These are phyloP conservation scores for Kwoniella sp. DNA, from an alignment of 768 basidiomycete genomes.

Conservation along the genomic window DNA sequence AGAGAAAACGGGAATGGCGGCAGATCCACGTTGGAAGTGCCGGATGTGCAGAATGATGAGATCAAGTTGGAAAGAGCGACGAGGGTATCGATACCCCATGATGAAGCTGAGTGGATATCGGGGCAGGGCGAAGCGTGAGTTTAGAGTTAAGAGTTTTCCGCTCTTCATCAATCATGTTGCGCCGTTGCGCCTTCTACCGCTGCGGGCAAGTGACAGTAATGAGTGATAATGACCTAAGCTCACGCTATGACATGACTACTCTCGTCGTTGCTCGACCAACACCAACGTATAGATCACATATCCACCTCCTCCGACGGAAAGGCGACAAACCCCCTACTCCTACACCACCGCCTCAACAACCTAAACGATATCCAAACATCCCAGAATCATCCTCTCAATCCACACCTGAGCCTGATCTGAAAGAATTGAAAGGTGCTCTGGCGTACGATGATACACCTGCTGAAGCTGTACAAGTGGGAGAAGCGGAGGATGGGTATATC, in stretches of 20 bases:
- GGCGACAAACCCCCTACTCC: not conserved
- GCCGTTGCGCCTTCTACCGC: not conserved
- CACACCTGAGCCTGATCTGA: not conserved
- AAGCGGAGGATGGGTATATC: constrained; percentile 8
- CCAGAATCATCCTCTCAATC: not conserved
- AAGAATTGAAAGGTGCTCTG: not conserved
- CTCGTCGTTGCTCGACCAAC: too few species aligned
- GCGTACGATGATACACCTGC: constrained; percentile 4
- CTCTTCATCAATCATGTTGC: too few species aligned
- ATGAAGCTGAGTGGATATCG: constrained; percentile 13
- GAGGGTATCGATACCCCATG: constrained; percentile 8
- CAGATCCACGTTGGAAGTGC: not conserved
- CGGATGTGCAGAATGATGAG: not conserved
- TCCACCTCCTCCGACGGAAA: constrained; percentile 10
- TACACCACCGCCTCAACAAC: not conserved
- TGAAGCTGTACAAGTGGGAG: constrained; percentile 11
- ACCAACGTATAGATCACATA: constrained; percentile 12
- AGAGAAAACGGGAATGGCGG: not conserved
- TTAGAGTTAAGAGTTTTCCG: too few species aligned
- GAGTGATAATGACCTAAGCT: too few species aligned
- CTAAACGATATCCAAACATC: not conserved
- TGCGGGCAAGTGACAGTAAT: too few species aligned
- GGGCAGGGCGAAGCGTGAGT: constrained; percentile 21
- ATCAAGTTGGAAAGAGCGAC: not conserved
- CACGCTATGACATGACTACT: too few species aligned